Evolutionary conservation across 176 grass and related monocot species (phyloP).

Genomic region (Bolboschoenus planiculmis): DNA sequence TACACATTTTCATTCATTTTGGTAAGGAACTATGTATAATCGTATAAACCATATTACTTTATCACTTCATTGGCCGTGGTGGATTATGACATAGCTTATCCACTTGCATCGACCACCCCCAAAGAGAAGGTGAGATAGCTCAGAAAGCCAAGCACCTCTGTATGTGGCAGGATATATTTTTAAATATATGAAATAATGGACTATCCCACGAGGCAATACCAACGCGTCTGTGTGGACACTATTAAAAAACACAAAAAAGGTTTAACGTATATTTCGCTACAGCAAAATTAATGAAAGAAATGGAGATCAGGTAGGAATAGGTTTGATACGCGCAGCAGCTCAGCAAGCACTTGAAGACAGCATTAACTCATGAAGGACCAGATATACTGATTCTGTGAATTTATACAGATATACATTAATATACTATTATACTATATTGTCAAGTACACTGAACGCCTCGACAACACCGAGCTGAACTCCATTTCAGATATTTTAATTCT

Average conservation of each 20-base stretch:
- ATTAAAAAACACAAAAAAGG: background rate
- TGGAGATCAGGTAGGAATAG: background rate
- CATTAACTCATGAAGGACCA: background rate
- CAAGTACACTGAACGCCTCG: background rate
- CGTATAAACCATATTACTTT: background rate
- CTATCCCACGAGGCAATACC: background rate
- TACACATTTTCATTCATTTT: background rate
- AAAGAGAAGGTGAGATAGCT: background rate
- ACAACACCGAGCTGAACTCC: background rate
- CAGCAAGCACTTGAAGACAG: background rate
- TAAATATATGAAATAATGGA: background rate
- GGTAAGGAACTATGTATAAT: background rate
- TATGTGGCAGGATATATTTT: background rate
- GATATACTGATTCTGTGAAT: background rate
- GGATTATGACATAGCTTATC: background rate
- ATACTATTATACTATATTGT: constrained; percentile 18
- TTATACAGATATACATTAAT: constrained; percentile 24
- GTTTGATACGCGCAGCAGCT: background rate
- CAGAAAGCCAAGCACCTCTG: background rate
- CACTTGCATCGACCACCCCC: background rate
- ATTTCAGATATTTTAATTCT: background rate
- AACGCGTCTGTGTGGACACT: background rate
- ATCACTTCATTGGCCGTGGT: background rate
- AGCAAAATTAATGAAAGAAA: background rate
- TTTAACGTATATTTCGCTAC: background rate